phyloP scores from a whole-genome alignment of 2,329 filamentous ascomycete genomes.

The Ceratocystis variospora region DNA sequence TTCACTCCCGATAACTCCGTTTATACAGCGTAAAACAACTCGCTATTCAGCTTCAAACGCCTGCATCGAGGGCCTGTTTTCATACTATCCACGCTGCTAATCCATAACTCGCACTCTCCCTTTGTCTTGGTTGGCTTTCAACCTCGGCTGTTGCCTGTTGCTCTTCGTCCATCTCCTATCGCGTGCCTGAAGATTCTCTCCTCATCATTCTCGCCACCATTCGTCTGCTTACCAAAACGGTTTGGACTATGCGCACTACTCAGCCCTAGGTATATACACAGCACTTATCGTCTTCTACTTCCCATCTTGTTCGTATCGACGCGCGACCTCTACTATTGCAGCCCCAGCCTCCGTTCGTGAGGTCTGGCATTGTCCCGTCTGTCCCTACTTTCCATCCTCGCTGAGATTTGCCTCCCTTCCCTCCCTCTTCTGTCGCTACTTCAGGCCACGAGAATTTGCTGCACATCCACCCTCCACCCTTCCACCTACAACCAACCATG shows the following conservation, averaged over 20 bases:
- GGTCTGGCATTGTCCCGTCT: constrained; percentile 18
- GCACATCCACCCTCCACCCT: neutral
- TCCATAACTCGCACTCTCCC: too few species aligned
- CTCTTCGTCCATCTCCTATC: neutral
- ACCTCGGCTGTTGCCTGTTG: too few species aligned
- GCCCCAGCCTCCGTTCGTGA: constrained; percentile 8
- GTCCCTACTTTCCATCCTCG: constrained; percentile 22
- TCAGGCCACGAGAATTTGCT: constrained; percentile 15
- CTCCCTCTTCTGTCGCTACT: constrained; percentile 19
- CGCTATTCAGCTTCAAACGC: too few species aligned
- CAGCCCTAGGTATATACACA: neutral
- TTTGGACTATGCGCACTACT: constrained; percentile 2
- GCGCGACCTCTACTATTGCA: neutral
- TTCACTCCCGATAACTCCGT: too few species aligned
- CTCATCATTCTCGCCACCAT: neutral
- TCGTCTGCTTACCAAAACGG: neutral
- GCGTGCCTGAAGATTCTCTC: too few species aligned
- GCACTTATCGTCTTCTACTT: neutral
- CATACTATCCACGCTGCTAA: too few species aligned
- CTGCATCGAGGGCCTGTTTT: too few species aligned
- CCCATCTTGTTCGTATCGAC: neutral
- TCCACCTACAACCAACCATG: neutral
- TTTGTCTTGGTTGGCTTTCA: too few species aligned
- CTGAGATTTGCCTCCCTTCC: constrained; percentile 20
- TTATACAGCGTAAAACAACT: too few species aligned